Conservation (phyloP, 805 yeast genomes). For the Kazachstania bromeliacearum region DNA sequence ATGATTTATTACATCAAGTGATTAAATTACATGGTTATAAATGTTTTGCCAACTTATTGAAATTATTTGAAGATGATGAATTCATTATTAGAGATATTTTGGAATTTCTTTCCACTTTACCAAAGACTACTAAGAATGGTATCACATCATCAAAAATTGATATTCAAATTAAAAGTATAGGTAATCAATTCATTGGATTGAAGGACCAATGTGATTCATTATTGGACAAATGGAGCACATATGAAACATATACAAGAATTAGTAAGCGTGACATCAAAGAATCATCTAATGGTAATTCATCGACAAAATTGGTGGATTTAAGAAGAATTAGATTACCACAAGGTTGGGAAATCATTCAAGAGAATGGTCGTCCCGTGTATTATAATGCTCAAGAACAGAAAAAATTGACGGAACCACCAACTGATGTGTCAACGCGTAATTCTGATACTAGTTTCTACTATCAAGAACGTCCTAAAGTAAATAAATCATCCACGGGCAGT, state of each 20-base stretch:
- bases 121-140: constrained; percentile 65
- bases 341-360: constrained; percentile 30
- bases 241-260: constrained; percentile 78
- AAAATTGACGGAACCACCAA: constrained; percentile 26
- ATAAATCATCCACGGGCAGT: background rate
- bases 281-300: constrained; percentile 8
- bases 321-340: constrained; percentile 28
- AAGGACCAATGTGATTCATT: constrained; percentile 32
- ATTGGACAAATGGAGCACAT: constrained; percentile 57
- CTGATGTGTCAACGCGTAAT: too few species aligned
- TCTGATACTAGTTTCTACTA: background rate
- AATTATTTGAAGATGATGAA: constrained; percentile 29
- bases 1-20: constrained; percentile 45
- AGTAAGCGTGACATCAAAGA: constrained; percentile 42
- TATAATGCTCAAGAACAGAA: constrained; percentile 25
- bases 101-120: constrained; percentile 53
- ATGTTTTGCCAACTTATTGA: constrained; percentile 55
- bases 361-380: constrained; percentile 28
- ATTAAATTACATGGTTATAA: constrained; percentile 81
- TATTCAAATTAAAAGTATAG: constrained; percentile 34
- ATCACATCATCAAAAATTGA: constrained; percentile 70
- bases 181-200: constrained; percentile 24
- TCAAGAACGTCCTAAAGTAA: background rate
- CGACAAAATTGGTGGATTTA: constrained; percentile 20
- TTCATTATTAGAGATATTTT: constrained; percentile 40